phyloP scores from a whole-genome alignment of 2,329 filamentous ascomycete genomes.

The Pestalotiopsis fici region DNA sequence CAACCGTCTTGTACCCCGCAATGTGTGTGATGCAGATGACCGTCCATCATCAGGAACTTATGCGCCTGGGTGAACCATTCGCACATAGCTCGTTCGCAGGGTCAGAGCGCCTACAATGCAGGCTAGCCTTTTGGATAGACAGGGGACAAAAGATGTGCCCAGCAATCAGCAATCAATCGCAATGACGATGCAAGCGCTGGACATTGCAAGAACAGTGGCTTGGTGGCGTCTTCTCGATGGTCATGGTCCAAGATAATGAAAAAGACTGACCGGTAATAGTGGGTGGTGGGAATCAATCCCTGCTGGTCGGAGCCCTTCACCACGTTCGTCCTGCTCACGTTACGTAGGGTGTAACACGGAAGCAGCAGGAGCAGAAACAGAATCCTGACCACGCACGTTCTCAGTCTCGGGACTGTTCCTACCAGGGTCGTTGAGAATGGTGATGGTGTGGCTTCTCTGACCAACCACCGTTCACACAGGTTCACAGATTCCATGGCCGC shows the following conservation, averaged over 20 bases:
- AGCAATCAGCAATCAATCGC: background rate
- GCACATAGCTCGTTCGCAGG: background rate
- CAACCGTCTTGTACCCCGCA: conserved; percentile 5
- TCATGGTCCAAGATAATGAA: background rate
- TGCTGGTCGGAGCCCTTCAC: conserved; percentile 3
- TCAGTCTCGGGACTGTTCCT: background rate
- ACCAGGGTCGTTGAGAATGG: background rate
- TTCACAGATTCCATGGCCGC: background rate
- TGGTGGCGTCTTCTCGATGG: background rate
- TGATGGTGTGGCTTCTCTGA: background rate
- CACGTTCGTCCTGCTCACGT: background rate
- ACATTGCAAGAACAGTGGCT: background rate
- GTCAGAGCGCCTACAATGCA: background rate
- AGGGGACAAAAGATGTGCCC: background rate
- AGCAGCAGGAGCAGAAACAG: background rate
- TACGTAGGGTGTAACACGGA: conserved; percentile 1
- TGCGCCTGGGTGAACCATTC: conserved; percentile 2
- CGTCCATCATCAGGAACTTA: background rate
- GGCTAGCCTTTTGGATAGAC: background rate
- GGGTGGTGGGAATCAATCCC: background rate
- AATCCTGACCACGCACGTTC: conserved; percentile 1
- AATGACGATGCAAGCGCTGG: background rate
- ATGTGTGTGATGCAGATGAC: conserved; percentile 1
- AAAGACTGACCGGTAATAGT: background rate
- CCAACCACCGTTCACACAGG: background rate